Base-by-base conservation (phyloP, 1,139 yeast species). In the Spencermartinsiella ligniputridi region DNA sequence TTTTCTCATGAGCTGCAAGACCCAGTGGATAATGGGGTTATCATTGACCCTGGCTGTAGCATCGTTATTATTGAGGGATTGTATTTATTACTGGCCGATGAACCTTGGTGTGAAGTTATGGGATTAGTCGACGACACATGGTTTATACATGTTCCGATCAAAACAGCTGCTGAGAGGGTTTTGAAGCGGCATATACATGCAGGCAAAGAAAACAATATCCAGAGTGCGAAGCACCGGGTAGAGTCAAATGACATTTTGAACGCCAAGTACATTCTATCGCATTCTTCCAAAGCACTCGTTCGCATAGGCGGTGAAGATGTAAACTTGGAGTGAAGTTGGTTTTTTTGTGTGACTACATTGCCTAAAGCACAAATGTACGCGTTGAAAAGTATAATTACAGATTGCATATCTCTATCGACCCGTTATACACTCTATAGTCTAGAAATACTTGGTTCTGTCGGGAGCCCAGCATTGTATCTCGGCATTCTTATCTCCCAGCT, bases 1-100 rank as follows among this genome's bases (percentile, higher is more conserved):
- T 90, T 88, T 60, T 87, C 83, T 59, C 97, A 90, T 61, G 65
- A 65, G 2, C 45, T 52, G 32, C 68, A 69, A 57, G 94, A 85
- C 55, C 94, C 95, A 0, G 69, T 69, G 2, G 76, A 72, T 22
- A 65, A 74, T 40, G 83, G 74, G 13, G 69, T 79, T 5, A 53
- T 32, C 1, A 71, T 84, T 1, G 57, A 55, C 1, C 64, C 76
- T 0, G 44, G 47, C 2, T 65, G 72, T 2, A 60, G 70, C 40
- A 70, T 84, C 1, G 68, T 85, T 1, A 64, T 85, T 1, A 55
- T 85, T 3, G 95, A 82, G 59, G 94, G 73, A 2, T 54, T 63
- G 18, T 69, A 69, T 48, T 44, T 66, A n/a, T 48, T 66, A 36
- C 62, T 67, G 25, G 46, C 66, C 38, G 69, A 69, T 8, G 56